phyloP scores from a whole-genome alignment of 192 early-diverging fungal genomes.

The Coemansia umbellata region DNA sequence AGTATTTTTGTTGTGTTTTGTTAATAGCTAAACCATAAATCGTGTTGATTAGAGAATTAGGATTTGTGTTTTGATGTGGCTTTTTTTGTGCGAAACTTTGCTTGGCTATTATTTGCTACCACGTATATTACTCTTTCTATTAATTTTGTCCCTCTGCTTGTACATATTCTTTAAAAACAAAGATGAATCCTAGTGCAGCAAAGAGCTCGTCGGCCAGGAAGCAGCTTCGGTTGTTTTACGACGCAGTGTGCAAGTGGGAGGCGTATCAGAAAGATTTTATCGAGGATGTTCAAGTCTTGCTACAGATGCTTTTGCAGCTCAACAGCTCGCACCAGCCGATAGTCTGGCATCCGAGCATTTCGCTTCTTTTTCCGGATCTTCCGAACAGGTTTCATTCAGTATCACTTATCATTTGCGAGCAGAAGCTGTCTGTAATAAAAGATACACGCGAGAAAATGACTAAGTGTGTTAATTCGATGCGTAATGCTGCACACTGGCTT shows the following conservation, averaged over 20 bases:
- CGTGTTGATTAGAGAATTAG: background rate
- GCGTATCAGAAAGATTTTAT: slow-evolving; percentile 29
- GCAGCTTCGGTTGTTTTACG: slow-evolving; percentile 6
- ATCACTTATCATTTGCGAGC: background rate
- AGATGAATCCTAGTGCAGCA: background rate
- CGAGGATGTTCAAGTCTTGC: slow-evolving; percentile 13
- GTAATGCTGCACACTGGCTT: slow-evolving; percentile 7
- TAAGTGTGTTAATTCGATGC: slow-evolving; percentile 10
- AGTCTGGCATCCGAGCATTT: slow-evolving; percentile 40
- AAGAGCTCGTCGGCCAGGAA: background rate
- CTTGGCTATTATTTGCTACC: background rate
- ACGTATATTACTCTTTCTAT: background rate
- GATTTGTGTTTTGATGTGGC: background rate
- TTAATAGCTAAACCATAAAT: slow-evolving; percentile 6
- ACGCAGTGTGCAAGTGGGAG: slow-evolving; percentile 34
- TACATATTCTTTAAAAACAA: background rate
- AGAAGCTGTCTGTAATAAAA: background rate
- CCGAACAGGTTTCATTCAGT: slow-evolving; percentile 11
- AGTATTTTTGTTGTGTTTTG: background rate
- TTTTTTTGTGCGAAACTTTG: no score
- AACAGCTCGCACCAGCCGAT: slow-evolving; percentile 37
- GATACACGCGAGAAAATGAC: background rate
- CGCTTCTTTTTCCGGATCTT: slow-evolving; percentile 28
- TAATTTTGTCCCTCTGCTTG: background rate
- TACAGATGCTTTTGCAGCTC: slow-evolving; percentile 32